Base-by-base conservation (phyloP, 2,329 filamentous ascomycete genomes). In the Colletotrichum euphorbiae region DNA sequence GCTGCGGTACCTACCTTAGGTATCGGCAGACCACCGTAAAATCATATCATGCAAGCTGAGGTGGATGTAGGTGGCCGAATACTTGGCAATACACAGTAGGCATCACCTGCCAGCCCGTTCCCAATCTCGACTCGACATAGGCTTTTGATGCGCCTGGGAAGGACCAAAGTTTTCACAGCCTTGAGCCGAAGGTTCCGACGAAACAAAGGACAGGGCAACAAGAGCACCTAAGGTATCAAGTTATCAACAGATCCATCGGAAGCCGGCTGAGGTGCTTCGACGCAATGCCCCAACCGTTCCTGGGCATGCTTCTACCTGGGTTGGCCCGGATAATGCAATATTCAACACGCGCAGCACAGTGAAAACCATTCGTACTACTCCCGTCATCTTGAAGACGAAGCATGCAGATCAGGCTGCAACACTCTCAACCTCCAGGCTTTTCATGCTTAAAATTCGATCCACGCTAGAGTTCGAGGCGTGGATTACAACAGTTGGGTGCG, bases 261-360 rank as follows among this genome's bases (percentile, higher is more conserved):
- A 9, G 48, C 21, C 56, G 48, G 56, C n/a, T 50, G n/a, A n/a
- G n/a, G n/a, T n/a, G 19, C 15, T 40, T 38, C 31, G 57, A 50
- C 36, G 31, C 42, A 54, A 48, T 45, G 50, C 21, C 36, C 63
- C 42, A 50, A 33, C 42, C 58, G 50, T 63, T 63, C 63, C 42
- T 56, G 24, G 24, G 33, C 50, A 21, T 36, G 15, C 21, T 21
- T 48, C 33, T 36, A 33, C 13, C 42, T 8, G 6, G 28, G 12
- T 36, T 15, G n/a, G 15, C 38, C 38, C 38, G 21, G n/a, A 38
- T 21, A 21, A 36, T 5, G 15, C 2, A 55, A 28, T 17, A 15
- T 55, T 24, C 21, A 28, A 28, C 5, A 7, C 28, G 24, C 15
- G 46, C 46, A 50, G 21, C 12, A 3, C 13, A 28, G 24, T 5